Evolutionary conservation across 2,329 filamentous ascomycete genomes (phyloP).

Genomic region (Ambrosiella cleistominuta): DNA sequence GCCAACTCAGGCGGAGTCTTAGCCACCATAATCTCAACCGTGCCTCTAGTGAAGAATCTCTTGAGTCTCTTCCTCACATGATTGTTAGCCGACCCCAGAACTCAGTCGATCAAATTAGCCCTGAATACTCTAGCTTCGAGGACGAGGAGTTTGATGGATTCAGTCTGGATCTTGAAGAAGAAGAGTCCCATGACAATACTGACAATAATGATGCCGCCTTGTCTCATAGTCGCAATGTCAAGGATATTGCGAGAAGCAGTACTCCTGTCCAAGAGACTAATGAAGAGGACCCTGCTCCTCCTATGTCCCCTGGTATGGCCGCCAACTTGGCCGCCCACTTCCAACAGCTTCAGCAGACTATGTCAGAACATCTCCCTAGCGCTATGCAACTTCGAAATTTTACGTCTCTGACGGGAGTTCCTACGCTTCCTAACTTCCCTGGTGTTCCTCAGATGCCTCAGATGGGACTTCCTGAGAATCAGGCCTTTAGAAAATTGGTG

Average conservation of each 20-base stretch:
- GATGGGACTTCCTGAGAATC: constrained; percentile 35
- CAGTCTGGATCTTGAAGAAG: constrained; percentile 21
- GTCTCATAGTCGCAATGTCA: background rate
- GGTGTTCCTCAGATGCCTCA: constrained; percentile 33
- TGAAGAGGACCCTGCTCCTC: constrained; percentile 1
- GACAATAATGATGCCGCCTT: background rate
- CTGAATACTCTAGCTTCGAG: constrained; percentile 29
- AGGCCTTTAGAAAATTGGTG: constrained; percentile 55
- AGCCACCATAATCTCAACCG: constrained; percentile 8
- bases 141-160: constrained; percentile 26
- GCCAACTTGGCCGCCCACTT: constrained; percentile 58
- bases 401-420: constrained; percentile 34
- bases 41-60: constrained; percentile 7
- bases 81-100: background rate
- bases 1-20: constrained; percentile 11
- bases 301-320: constrained; percentile 40
- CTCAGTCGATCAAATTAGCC: constrained; percentile 11
- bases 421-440: constrained; percentile 32
- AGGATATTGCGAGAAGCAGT: constrained; percentile 2
- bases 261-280: background rate
- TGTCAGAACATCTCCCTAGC: constrained; percentile 33
- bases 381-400: constrained; percentile 41
- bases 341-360: constrained; percentile 57
- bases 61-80: constrained; percentile 10
- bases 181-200: constrained; percentile 14